phyloP scores from a whole-genome alignment of 2,329 filamentous ascomycete genomes.

The Colletotrichum sojae region DNA sequence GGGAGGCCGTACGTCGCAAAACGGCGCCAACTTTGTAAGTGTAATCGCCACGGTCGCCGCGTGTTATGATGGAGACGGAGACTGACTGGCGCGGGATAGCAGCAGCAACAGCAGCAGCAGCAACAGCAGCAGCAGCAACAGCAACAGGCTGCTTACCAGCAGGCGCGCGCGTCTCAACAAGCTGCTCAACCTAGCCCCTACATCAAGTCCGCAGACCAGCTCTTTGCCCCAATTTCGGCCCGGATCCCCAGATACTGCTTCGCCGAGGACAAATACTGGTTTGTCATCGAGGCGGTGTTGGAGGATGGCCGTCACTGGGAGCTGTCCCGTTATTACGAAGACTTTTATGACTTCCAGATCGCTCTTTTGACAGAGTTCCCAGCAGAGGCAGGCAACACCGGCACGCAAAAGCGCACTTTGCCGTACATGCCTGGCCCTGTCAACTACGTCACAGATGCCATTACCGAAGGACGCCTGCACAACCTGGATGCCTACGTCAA shows the following conservation, averaged over 20 bases:
- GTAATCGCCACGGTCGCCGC: not conserved
- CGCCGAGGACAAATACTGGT: constrained; percentile 98
- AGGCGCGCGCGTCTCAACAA: constrained; percentile 47
- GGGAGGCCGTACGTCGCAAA: constrained; percentile 62
- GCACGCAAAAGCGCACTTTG: constrained; percentile 82
- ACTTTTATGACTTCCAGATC: constrained; percentile 99
- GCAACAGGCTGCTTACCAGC: constrained; percentile 48
- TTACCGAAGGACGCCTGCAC: constrained; percentile 91
- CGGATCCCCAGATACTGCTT: constrained; percentile 95
- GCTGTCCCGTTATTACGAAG: constrained; percentile 93
- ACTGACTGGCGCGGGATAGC: not conserved
- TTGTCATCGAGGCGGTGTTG: constrained; percentile 91
- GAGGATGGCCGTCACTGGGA: constrained; percentile 95
- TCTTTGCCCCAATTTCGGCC: constrained; percentile 84
- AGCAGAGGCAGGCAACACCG: constrained; percentile 90
- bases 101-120: constrained; percentile 4
- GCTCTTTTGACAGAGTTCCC: constrained; percentile 93
- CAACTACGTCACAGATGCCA: constrained; percentile 97
- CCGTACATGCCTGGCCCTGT: constrained; percentile 99
- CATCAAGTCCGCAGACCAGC: constrained; percentile 63
- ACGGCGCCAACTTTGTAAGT: constrained; percentile 65
- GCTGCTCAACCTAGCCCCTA: constrained; percentile 56
- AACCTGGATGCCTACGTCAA: constrained; percentile 97
- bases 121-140: constrained; percentile 46
- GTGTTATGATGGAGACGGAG: not conserved